phyloP scores from a whole-genome alignment of 1,284 basidiomycete species.

The Leccinum solheimii region DNA sequence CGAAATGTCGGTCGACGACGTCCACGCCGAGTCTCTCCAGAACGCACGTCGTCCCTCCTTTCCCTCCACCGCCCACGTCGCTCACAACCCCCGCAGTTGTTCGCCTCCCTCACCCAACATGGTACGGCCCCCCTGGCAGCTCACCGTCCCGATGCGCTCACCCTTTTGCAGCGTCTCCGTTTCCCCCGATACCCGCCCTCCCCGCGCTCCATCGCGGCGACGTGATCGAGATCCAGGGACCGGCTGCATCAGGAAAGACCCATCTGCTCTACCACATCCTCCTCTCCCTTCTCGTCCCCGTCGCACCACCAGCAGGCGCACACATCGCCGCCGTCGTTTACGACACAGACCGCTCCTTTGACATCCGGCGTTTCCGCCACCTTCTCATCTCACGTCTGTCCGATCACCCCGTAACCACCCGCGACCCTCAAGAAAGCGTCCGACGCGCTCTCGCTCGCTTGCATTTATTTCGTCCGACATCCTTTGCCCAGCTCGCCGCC shows the following conservation, averaged over 20 bases:
- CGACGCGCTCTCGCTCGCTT: slow-evolving; percentile 50
- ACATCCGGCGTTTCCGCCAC: slow-evolving; percentile 51
- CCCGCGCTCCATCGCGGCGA: slow-evolving; percentile 38
- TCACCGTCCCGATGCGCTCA: slow-evolving; percentile 4
- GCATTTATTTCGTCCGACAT: slow-evolving; percentile 66
- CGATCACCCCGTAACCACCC: slow-evolving; percentile 17
- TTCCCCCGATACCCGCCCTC: slow-evolving; percentile 31
- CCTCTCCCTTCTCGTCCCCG: slow-evolving; percentile 60
- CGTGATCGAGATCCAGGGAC: slow-evolving; percentile 74
- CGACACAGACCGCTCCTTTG: slow-evolving; percentile 68
- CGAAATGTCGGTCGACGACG: slow-evolving; percentile 30
- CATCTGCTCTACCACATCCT: slow-evolving; percentile 68
- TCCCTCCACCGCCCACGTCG: not conserved
- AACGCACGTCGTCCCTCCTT: slow-evolving; percentile 36
- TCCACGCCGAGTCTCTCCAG: slow-evolving; percentile 49
- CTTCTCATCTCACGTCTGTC: slow-evolving; percentile 48
- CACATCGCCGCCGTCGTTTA: slow-evolving; percentile 63
- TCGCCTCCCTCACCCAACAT: slow-evolving; percentile 20
- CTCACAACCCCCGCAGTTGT: slow-evolving; percentile 25
- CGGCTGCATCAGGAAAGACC: slow-evolving; percentile 71
- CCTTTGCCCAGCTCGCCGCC: slow-evolving; percentile 65
- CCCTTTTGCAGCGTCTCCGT: slow-evolving; percentile 21
- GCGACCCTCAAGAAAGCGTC: slow-evolving; percentile 36
- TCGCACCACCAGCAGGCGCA: slow-evolving; percentile 33
- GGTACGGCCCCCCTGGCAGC: slow-evolving; percentile 10